These are phyloP conservation scores for Nicotiana paniculata DNA, from an alignment of 257 asterid genomes.

Conservation along the genomic window DNA sequence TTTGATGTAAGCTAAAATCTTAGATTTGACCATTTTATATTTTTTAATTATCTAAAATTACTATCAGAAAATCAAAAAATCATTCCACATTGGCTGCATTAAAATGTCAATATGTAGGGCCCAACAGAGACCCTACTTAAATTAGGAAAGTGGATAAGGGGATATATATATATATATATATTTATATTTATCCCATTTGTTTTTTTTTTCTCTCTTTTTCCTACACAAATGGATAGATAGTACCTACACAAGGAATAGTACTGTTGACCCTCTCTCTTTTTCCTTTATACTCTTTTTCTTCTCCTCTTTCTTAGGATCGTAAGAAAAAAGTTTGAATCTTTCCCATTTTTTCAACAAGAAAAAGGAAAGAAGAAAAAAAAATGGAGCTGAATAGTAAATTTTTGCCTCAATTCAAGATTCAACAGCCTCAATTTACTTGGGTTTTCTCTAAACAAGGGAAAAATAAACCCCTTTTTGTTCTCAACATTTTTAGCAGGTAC, in stretches of 20 bases:
- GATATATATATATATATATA: not conserved
- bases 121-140: not conserved
- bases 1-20: too few species aligned
- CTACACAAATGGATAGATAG: not conserved
- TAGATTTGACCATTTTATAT: too few species aligned
- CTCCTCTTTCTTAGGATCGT: not conserved
- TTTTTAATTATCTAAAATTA: too few species aligned
- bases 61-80: too few species aligned
- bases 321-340: not conserved
- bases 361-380: not conserved
- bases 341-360: slow-evolving; percentile 7
- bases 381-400: slow-evolving; percentile 66
- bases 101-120: not conserved
- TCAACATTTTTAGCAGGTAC: slow-evolving; percentile 14
- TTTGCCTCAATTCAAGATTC: slow-evolving; percentile 36
- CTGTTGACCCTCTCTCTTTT: not conserved
- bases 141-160: slow-evolving; percentile 4
- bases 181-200: not conserved
- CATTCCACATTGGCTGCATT: not conserved
- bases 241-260: not conserved
- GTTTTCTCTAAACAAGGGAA: slow-evolving; percentile 5
- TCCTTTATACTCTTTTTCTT: not conserved
- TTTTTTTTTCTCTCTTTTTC: not conserved
- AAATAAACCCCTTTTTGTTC: not conserved
- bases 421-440: slow-evolving; percentile 24